Evolutionary conservation across 1,284 basidiomycete species (phyloP), one percentile per base, ranked within the genome.

Genomic region (Irpex sp.): DNA sequence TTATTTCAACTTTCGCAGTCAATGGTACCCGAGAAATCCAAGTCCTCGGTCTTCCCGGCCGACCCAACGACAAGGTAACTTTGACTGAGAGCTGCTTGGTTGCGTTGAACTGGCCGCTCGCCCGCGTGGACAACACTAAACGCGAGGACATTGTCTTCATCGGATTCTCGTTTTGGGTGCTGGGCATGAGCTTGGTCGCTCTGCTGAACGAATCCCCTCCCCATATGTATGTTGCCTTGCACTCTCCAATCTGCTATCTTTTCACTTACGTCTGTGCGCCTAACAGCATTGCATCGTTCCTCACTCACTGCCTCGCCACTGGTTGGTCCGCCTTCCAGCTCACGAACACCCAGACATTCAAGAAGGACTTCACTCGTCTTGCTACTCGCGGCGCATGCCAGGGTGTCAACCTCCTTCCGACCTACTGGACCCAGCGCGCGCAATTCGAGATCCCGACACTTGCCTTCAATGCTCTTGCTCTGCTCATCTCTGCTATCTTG

Each of bases 141-240:
- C 86, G 91, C 26, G 90, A 92, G 71, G 91, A 93, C 69, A 76
- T 91, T 64, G 82, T 87, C 13, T 92, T 92, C 73, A 86, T 92
- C 58, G 81, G 81, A 8, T 93, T 92, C 77, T 89, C 92, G 68
- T 77, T 91, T 62, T 93, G 91, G 91, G 85, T 92, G 1, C 77
- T 93, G 21, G 89, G 88, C 44, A 89, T 93, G 86, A 92, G 90
- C 3, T 68, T 89, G 48, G 87, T 91, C 55, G 91, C 91, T 4
- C 75, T 93, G 56, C 74, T 92, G 60, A 92, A 93, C 71, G 91
- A 93, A 74, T 92, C 91, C 0, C 89, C 92, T 61, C 91, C 91
- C 4, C 91, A 93, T 67, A 86, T 87, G 78, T 81, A 70, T 64
- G 82, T 68, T 13, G 17, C 17, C 13, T 58, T 17, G 5, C 17